Base-by-base conservation (phyloP, 441 rosid genomes). In the Erodium texanum region DNA sequence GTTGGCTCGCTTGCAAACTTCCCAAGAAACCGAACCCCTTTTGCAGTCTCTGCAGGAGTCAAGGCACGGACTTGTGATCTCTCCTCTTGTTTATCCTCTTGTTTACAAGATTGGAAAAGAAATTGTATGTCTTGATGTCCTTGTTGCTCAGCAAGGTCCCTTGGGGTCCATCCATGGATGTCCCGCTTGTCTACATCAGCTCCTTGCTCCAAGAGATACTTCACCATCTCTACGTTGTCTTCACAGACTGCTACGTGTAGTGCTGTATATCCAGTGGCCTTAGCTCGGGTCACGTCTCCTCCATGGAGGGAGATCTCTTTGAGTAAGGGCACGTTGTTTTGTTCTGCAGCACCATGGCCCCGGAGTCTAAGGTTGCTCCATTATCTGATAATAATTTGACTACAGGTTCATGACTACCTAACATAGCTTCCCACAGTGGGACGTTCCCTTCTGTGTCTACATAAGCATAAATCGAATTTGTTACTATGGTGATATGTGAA, bases 361-460 rank as follows among this genome's bases (percentile, higher is more conserved):
- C 94, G 0, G 78, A 66, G 63, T 81, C 76, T 69, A 94, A 45
- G 16, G 48, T 76, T 27, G 94, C 96, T 0, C 96, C 94, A 19
- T 88, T 89, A 41, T 92, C 89, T 41, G 68, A 59, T 0, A 94
- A 84, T 70, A 86, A 81, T 73, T 84, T 78, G 32, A 77, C 68
- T 54, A 85, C 82, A 11, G 79, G 61, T 70, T 85, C 77, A 50
- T 92, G 94, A 65, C 84, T 79, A 63, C 88, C 97, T 38, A 67
- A 19, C 66, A 94, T 78, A 64, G 99, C 96, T 71, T 92, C 99
- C 98, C 97, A 94, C 24, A 94, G 70, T 3, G 99, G 88, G 32
- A 92, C 83, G 64, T 58, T 88, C 23, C 96, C 96, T 81, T 94
- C 94, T 2, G 88, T 78, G 75, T 94, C 99, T 92, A 89, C 78